These are phyloP conservation scores for Penicillium cataractarum DNA, from an alignment of 495 filamentous ascomycete species.

Conservation along the genomic window DNA sequence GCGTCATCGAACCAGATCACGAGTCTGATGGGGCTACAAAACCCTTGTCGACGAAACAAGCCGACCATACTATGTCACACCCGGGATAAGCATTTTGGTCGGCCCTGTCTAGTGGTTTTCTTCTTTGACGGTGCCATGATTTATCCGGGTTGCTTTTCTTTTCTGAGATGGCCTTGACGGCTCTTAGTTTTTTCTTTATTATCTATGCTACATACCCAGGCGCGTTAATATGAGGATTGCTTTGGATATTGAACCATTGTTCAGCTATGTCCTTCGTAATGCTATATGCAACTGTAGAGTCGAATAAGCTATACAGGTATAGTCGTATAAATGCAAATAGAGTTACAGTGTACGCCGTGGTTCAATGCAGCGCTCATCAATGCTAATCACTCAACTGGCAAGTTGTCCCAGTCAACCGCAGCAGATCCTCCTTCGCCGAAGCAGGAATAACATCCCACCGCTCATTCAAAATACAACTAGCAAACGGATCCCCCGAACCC, in stretches of 20 bases:
- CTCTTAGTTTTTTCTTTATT: background rate
- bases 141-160: background rate
- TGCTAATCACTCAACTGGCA: background rate
- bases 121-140: background rate
- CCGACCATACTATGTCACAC: background rate
- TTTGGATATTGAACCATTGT: background rate
- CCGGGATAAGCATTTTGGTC: slow-evolving; percentile 8
- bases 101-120: background rate
- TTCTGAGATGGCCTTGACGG: background rate
- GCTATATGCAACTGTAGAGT: background rate
- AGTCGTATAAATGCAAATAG: background rate
- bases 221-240: slow-evolving; percentile 7
- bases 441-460: slow-evolving; percentile 39
- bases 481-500: slow-evolving; percentile 40
- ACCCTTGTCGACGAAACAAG: background rate
- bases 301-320: background rate
- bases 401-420: slow-evolving; percentile 30
- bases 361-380: too few relatives aligned
- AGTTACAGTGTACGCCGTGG: background rate
- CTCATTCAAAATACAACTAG: slow-evolving; percentile 33
- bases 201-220: slow-evolving; percentile 24
- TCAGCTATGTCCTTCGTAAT: too few relatives aligned
- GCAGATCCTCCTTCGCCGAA: slow-evolving; percentile 20
- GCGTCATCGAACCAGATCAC: slow-evolving; percentile 32
- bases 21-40: slow-evolving; percentile 19